These are phyloP conservation scores for Eimeria maxima DNA, from an alignment of 169 alveolate species.

Conservation along the genomic window DNA sequence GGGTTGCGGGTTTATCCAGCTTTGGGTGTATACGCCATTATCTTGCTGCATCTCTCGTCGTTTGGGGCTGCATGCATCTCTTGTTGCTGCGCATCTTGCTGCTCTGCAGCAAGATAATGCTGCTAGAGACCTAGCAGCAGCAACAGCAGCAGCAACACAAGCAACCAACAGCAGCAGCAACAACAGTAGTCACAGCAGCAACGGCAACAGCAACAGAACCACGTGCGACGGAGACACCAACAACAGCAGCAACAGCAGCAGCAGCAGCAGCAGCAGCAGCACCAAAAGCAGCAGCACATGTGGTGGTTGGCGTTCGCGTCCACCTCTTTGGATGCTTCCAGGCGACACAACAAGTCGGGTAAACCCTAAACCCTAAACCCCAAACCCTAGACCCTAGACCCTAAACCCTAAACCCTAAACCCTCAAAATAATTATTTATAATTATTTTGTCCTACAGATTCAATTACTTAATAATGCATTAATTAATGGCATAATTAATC, in stretches of 20 bases:
- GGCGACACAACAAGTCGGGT: neutral
- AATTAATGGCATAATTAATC: no score
- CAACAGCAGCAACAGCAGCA: neutral
- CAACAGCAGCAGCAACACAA: neutral
- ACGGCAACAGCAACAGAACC: conserved; percentile 20
- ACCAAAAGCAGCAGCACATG: no score
- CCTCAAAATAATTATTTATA: no score
- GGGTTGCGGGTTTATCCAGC: conserved; percentile 42
- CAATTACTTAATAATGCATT: no score
- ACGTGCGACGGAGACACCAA: no score
- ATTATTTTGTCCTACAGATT: no score
- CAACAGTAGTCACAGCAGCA: neutral
- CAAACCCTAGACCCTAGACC: neutral
- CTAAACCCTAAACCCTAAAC: no score
- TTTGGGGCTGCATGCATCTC: neutral
- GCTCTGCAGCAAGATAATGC: neutral
- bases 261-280: no score
- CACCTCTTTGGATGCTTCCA: neutral
- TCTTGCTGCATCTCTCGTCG: neutral
- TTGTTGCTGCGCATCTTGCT: neutral
- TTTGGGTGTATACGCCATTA: neutral
- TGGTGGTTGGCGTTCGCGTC: neutral
- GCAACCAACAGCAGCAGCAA: neutral
- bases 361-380: conserved; percentile 32
- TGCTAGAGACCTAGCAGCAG: neutral